Evolutionary conservation across 1,284 basidiomycete species (phyloP).

Genomic region (Puccinia novopanici): DNA sequence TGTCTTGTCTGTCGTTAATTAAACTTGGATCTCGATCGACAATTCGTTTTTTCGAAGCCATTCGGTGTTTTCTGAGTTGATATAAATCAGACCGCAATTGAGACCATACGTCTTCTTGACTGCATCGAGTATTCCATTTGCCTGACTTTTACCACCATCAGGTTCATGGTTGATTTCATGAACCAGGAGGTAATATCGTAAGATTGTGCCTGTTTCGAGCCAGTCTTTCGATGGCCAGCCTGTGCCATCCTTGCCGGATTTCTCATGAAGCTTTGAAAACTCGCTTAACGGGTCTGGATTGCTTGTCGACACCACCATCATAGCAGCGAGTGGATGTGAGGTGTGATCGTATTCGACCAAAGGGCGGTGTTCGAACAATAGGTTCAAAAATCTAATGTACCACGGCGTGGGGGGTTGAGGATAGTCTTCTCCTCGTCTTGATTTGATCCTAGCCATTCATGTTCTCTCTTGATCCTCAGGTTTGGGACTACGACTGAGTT

Average conservation of each 20-base stretch:
- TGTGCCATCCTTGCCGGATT: conserved; percentile 39
- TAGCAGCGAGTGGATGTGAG: conserved; percentile 48
- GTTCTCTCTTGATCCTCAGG: conserved; percentile 44
- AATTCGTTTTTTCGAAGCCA: conserved; percentile 43
- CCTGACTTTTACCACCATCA: conserved; percentile 46
- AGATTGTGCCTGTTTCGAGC: conserved; percentile 54
- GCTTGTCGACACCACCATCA: conserved; percentile 56
- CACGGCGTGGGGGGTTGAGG: conserved; percentile 51
- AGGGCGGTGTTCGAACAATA: conserved; percentile 15
- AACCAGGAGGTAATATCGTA: conserved; percentile 57
- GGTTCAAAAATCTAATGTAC: conserved; percentile 51
- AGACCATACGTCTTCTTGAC: conserved; percentile 58
- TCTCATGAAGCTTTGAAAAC: conserved; percentile 55
- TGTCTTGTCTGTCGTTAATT: conserved; percentile 19
- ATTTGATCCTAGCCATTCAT: conserved; percentile 20
- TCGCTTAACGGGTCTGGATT: conserved; percentile 57
- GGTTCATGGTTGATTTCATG: conserved; percentile 53
- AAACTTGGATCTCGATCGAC: conserved; percentile 50
- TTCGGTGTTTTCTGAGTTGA: conserved; percentile 55
- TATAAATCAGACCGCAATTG: conserved; percentile 56
- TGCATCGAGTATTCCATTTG: conserved; percentile 55
- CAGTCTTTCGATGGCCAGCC: conserved; percentile 52
- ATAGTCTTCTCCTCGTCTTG: conserved; percentile 12
- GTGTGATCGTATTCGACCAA: conserved; percentile 21
- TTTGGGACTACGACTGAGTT: conserved; percentile 45